phyloP scores from a whole-genome alignment of 2,329 filamentous ascomycete genomes.

The Aspergillus tubingensis region DNA sequence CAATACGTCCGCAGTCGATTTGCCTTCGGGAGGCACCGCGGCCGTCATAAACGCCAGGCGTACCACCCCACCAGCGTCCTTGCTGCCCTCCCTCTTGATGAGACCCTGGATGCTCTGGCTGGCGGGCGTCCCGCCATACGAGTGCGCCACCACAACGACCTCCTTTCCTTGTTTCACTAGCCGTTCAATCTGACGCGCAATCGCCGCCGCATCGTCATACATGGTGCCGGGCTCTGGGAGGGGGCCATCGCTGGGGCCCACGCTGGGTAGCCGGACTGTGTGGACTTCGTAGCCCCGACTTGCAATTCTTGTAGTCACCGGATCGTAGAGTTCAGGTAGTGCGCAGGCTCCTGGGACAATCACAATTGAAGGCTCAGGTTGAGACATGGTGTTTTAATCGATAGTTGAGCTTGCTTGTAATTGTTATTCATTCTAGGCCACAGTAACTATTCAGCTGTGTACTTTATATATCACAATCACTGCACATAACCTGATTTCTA shows the following conservation, averaged over 20 bases:
- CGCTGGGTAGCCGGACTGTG: background rate
- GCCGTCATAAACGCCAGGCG: background rate
- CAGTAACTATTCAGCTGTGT: too few relatives aligned
- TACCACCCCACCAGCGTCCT: background rate
- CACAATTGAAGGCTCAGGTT: background rate
- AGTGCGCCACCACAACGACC: background rate
- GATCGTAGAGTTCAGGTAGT: background rate
- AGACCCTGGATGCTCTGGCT: background rate
- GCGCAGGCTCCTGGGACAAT: background rate
- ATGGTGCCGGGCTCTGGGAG: background rate
- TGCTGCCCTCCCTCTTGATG: background rate
- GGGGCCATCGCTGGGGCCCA: background rate
- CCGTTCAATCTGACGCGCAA: background rate
- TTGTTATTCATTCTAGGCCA: too few relatives aligned
- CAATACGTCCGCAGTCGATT: background rate
- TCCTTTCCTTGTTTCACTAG: constrained; percentile 3
- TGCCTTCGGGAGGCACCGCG: background rate
- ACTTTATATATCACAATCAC: too few relatives aligned
- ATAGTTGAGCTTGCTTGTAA: too few relatives aligned
- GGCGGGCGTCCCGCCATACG: constrained; percentile 3
- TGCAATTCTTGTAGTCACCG: background rate
- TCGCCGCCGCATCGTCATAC: background rate
- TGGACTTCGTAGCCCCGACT: background rate
- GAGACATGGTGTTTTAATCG: constrained; percentile 25
- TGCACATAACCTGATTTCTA: too few relatives aligned